Base-by-base conservation (phyloP, 208 protist species). In the Blechomonas ayalai region DNA sequence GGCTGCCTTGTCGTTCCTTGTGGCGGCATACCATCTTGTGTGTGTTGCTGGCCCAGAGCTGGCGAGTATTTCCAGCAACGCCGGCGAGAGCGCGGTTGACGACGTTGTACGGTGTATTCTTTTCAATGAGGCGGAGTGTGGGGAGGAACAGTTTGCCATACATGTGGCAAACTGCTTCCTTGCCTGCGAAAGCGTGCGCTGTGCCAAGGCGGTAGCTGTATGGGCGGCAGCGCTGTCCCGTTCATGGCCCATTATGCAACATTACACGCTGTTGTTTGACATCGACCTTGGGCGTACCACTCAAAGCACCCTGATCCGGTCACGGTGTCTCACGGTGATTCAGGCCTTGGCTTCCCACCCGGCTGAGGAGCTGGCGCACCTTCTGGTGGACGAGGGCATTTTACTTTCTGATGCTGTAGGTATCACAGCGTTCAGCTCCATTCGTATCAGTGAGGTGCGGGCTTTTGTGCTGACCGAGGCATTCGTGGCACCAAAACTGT, bases 21-120 rank as follows among this genome's bases (percentile, higher is more conserved):
- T 63, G 1, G 77, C 82, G 9, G 78, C 77, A 9, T 78, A 87
- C 57, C 78, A 85, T 50, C 67, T 70, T 24, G 65, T 72, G 10
- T 57, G 49, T 12, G 72, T 68, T 8, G 64, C 78, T 18, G 82
- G 82, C 20, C 53, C 82, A 0, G 71, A 82, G 28, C 57, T 81
- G 20, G 58, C 56, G 7, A 51, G 48, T 22, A 52, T 53, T 43
- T 39, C 18, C 29, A 28, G 31, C 23, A 12, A 36, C 51, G 42
- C 65, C 19, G 1, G 54, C 31, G 2, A 59, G 36, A 36, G 61
- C 25, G 19, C 57, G 12, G 46, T 59, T 44, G 40, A 49, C 12
- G 53, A 69, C 25, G 57, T 81, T 28, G 29, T 89, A 19, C 49
- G 58, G 34, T 39, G 67, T 12, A 40, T 83, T 9, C 46, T 89